Percentiles rank a stretch among this genome's conserved stretches.
Conservation (phyloP, 495 filamentous ascomycete genomes). For the Penicillium tannophilum region DNA sequence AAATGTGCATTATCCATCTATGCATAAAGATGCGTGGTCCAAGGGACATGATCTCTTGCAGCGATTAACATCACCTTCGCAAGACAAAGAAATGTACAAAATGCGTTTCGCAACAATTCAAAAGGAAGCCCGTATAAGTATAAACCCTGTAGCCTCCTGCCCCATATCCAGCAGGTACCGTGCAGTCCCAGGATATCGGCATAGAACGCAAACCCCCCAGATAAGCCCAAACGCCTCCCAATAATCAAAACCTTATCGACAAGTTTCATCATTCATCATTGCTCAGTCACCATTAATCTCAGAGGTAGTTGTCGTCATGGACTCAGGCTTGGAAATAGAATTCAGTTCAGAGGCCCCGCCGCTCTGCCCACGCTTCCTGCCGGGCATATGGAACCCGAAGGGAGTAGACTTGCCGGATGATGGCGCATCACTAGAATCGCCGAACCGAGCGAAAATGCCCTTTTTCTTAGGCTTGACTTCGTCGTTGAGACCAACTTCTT, state of each 20-base stretch:
- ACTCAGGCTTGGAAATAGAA: constrained; percentile 45
- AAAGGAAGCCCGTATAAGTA: background rate
- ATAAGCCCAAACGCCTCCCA: constrained; percentile 1
- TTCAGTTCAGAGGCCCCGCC: constrained; percentile 71
- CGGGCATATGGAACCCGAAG: constrained; percentile 65
- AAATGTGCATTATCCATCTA: constrained; percentile 4
- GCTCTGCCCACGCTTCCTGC: constrained; percentile 74
- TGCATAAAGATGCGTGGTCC: constrained; percentile 2
- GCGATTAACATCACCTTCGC: background rate
- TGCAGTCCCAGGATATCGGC: background rate
- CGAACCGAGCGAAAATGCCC: constrained; percentile 84
- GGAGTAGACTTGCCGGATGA: constrained; percentile 45
- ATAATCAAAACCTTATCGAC: background rate
- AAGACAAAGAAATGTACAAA: constrained; percentile 4
- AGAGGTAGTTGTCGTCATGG: constrained; percentile 23
- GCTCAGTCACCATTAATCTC: constrained; percentile 29
- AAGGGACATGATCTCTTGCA: constrained; percentile 1
- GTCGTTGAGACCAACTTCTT: constrained; percentile 87
- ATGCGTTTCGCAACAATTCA: background rate
- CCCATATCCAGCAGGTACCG: background rate
- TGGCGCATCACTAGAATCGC: constrained; percentile 54
- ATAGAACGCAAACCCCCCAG: background rate
- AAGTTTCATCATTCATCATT: constrained; percentile 5
- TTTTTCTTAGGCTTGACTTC: constrained; percentile 75
- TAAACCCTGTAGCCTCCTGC: background rate